Percentiles rank a stretch among this genome's conserved stretches.
These are phyloP conservation scores for Themeda triandra DNA, from an alignment of 176 grass and related monocot species.

Conservation along the genomic window DNA sequence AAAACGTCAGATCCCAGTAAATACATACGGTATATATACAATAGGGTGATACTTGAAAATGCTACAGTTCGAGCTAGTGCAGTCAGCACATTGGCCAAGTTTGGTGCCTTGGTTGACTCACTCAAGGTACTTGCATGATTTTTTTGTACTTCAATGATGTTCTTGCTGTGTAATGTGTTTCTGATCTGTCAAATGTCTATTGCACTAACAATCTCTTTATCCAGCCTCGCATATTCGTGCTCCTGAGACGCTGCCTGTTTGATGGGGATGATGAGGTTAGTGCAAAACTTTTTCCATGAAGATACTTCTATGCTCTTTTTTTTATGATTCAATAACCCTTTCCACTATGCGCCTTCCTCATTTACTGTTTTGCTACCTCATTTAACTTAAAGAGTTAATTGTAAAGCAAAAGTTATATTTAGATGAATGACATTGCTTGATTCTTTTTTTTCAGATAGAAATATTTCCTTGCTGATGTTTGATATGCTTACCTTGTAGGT, in stretches of 20 bases:
- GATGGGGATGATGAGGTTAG: slow-evolving; percentile 98
- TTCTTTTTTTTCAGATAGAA: neutral
- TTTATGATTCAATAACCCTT: neutral
- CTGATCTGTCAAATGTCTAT: neutral
- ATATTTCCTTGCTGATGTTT: slow-evolving; percentile 8
- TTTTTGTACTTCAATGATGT: neutral
- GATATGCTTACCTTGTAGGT: slow-evolving; percentile 44
- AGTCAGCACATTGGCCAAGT: slow-evolving; percentile 96
- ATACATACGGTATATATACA: slow-evolving; percentile 98
- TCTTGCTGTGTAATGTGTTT: slow-evolving; percentile 4
- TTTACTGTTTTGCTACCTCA: slow-evolving; percentile 9
- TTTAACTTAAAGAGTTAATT: neutral
- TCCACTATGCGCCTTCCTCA: neutral
- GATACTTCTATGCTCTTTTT: neutral
- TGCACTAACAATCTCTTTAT: slow-evolving; percentile 29
- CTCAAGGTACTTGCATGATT: slow-evolving; percentile 66
- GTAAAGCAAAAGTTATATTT: neutral
- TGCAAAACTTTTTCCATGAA: slow-evolving; percentile 7
- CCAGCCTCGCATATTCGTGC: slow-evolving; percentile 98
- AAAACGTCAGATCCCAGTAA: slow-evolving; percentile 97
- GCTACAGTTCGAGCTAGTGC: slow-evolving; percentile 96
- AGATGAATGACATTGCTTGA: neutral
- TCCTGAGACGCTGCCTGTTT: slow-evolving; percentile 91
- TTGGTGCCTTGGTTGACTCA: slow-evolving; percentile 86
- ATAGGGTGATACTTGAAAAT: slow-evolving; percentile 99